A percentile compares a stretch with the other conserved stretches of the same genome.
Conservation (phyloP, 2,329 filamentous ascomycete species). For the Pseudogymnoascus sp. region DNA sequence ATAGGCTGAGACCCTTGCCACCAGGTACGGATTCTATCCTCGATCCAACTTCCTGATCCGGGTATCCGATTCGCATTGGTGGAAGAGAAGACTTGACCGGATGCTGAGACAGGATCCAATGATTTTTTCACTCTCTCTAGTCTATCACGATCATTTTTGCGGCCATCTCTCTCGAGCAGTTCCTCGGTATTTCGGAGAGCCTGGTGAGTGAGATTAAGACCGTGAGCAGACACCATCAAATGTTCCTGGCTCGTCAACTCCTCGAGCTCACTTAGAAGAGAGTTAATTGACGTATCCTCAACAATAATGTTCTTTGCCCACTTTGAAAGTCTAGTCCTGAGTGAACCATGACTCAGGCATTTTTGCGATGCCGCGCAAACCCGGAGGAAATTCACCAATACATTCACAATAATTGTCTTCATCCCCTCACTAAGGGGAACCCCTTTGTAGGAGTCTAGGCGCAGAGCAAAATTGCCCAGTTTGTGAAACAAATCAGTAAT, state of each 20-base stretch:
- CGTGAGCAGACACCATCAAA: neutral
- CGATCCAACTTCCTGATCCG: slow-evolving; percentile 7
- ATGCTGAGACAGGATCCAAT: neutral
- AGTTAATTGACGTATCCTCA: neutral
- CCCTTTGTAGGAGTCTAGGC: neutral
- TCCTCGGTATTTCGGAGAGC: neutral
- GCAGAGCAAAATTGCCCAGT: neutral
- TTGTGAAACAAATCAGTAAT: neutral
- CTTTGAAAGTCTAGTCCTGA: neutral
- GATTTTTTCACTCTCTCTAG: neutral
- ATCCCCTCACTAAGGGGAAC: neutral
- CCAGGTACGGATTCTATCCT: slow-evolving; percentile 5
- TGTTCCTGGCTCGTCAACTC: neutral
- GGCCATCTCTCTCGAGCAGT: neutral
- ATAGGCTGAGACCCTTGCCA: slow-evolving; percentile 1
- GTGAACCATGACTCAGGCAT: neutral
- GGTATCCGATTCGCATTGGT: neutral
- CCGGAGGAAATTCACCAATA: neutral
- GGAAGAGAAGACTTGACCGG: neutral
- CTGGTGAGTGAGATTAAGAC: neutral
- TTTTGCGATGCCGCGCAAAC: neutral
- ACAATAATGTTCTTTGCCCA: neutral
- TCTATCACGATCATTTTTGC: neutral
- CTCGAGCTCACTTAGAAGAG: neutral
- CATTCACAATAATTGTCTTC: neutral